A percentile compares a stretch with the other conserved stretches of the same genome.
Evolutionary conservation across 75 land plant species (phyloP).

Genomic region (Gnetum montanum): DNA sequence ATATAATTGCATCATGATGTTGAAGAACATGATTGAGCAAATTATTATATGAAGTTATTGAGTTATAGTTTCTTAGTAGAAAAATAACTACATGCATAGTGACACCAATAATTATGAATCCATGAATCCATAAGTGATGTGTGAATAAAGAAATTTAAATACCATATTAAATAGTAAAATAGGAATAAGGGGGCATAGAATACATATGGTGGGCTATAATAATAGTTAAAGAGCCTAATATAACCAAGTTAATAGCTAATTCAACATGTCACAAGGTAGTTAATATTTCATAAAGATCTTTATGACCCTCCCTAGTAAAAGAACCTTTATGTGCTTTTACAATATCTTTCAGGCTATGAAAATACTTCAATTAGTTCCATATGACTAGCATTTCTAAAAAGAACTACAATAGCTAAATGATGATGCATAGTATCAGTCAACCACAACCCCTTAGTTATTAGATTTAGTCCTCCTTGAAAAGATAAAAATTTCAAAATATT

Average conservation of each 20-base stretch:
- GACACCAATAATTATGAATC: not conserved
- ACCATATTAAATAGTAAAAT: not conserved
- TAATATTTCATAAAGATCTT: slow-evolving; percentile 4
- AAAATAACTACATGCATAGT: slow-evolving; percentile 1
- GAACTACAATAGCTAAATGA: too few relatives aligned
- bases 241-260: slow-evolving; percentile 3
- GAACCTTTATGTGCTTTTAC: not conserved
- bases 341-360: slow-evolving; percentile 1
- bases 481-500: not conserved
- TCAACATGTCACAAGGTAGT: slow-evolving; percentile 8
- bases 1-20: slow-evolving; percentile 6
- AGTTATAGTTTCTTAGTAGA: not conserved
- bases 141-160: not conserved
- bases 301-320: slow-evolving; percentile 5
- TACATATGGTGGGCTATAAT: slow-evolving; percentile 4
- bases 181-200: slow-evolving; percentile 1
- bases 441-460: not conserved
- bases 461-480: slow-evolving; percentile 3
- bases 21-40: slow-evolving; percentile 1
- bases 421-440: not conserved
- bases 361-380: not conserved
- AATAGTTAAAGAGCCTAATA: slow-evolving; percentile 9
- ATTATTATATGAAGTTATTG: slow-evolving; percentile 1
- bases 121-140: slow-evolving; percentile 3
- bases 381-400: not conserved